Percentiles rank a stretch among this genome's conserved stretches.
phyloP scores from a whole-genome alignment of 345 rosid species.

The Hibiscus mutabilis region DNA sequence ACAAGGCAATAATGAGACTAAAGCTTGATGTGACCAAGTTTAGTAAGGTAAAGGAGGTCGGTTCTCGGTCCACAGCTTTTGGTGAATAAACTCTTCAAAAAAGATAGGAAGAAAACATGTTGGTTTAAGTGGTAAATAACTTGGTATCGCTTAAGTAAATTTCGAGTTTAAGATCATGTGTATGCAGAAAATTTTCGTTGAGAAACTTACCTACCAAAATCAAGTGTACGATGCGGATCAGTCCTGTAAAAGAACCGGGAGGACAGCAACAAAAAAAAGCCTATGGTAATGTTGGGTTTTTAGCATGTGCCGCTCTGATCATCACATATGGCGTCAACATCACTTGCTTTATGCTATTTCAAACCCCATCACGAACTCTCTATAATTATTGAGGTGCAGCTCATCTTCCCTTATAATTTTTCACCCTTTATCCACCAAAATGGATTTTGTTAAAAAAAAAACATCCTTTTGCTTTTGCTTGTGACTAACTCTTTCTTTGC shows the following conservation, averaged over 20 bases:
- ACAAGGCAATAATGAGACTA: background rate
- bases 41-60: background rate
- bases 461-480: background rate
- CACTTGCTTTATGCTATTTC: background rate
- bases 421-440: no score
- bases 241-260: no score
- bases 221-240: no score
- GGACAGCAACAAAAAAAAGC: background rate
- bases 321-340: background rate
- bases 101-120: no score
- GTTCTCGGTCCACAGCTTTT: background rate
- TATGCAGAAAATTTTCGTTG: no score
- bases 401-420: background rate
- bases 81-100: no score
- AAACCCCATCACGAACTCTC: background rate
- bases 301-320: background rate
- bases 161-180: no score
- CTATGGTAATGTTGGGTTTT: background rate
- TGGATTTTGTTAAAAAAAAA: background rate
- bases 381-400: background rate
- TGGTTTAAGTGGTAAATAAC: no score
- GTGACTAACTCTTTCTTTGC: background rate
- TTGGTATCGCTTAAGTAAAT: no score
- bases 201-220: no score
- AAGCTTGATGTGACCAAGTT: background rate